Percentiles rank a stretch among this genome's conserved stretches.
Conservation (phyloP, 73 alveolate species). For the Stentor coeruleus region DNA sequence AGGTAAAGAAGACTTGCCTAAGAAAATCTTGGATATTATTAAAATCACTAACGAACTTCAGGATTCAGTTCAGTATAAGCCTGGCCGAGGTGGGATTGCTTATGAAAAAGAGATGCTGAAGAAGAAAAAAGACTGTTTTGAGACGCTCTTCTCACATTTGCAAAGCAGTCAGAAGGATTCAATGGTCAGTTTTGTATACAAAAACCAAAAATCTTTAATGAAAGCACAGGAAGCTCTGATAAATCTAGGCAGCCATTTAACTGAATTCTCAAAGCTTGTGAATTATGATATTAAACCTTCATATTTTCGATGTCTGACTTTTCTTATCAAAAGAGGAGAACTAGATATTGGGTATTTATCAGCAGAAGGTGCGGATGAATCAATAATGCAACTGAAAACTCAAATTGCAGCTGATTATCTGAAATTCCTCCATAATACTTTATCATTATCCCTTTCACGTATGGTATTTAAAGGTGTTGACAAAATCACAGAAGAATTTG, state of each 20-base stretch:
- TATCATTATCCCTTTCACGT: slow-evolving; percentile 55
- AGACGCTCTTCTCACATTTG: slow-evolving; percentile 19
- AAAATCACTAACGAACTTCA: slow-evolving; percentile 29
- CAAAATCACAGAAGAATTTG: slow-evolving; percentile 66
- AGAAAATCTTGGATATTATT: not conserved
- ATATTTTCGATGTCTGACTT: slow-evolving; percentile 42
- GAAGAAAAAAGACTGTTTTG: slow-evolving; percentile 24
- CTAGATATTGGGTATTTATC: slow-evolving; percentile 53
- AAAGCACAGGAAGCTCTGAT: slow-evolving; percentile 49
- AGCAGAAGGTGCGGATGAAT: slow-evolving; percentile 29
- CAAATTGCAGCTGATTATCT: slow-evolving; percentile 53
- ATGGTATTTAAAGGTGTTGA: slow-evolving; percentile 68
- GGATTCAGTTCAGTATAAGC: slow-evolving; percentile 27
- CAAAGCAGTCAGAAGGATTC: slow-evolving; percentile 46
- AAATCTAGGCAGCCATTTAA: slow-evolving; percentile 49
- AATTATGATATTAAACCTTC: slow-evolving; percentile 53
- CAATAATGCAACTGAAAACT: slow-evolving; percentile 29
- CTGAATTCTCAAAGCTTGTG: slow-evolving; percentile 54
- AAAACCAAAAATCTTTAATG: slow-evolving; percentile 42
- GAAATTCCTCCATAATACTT: slow-evolving; percentile 39
- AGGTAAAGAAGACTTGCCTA: slow-evolving; percentile 25
- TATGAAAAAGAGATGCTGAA: slow-evolving; percentile 33
- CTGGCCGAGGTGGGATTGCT: slow-evolving; percentile 27
- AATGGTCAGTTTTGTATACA: slow-evolving; percentile 62
- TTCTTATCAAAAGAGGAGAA: slow-evolving; percentile 59